Evolutionary conservation across 169 alveolate species (phyloP), one percentile per base, ranked within the genome.

Genomic region (Cryptosporidium sp.): DNA sequence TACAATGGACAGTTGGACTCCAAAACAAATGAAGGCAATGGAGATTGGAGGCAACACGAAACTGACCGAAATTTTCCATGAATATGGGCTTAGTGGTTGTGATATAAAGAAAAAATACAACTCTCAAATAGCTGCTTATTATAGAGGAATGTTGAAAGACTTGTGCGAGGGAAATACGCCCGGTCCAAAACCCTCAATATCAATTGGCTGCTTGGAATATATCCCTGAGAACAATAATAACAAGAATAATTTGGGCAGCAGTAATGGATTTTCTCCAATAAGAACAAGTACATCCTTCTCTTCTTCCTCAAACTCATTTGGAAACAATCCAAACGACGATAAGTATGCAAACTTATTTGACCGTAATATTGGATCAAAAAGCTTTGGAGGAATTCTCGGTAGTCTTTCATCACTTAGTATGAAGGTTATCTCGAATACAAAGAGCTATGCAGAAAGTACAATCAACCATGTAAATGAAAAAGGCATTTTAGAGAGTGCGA

Each of bases 1-100:
- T 41, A 96, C 95, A 85, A 95, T 97, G 98, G 99, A 98, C 84
- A 91, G 96, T 73, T 97, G 99, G 98, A 95, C 97, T 59, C 93
- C 95, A 68, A 94, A 95, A 58, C 99, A 98, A 93, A 80, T 96
- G 16, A 93, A 91, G 75, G 43, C 84, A 67, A 95, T 96, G 96
- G 94, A 91, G 73, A 39, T 93, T 16, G 97, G 97, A 5, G 98
- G 98, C 4, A 96, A 96, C 85, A 91, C 93, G 55, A 84, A 70
- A 51, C 92, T 96, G 16, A 84, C 80, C 23, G 93, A 93, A n/a
- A 94, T 85, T 71, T 93, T 93, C 68, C 85, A 91, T 26, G 85
- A 91, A 84, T 93, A 94, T 70, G 87, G 89, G 23, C 70, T 80
- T 14, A 26, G 31, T 39, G 75, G 68, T 2, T 61, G 73, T 48